phyloP scores from a whole-genome alignment of 768 basidiomycete species.

The Lactarius psammicola region DNA sequence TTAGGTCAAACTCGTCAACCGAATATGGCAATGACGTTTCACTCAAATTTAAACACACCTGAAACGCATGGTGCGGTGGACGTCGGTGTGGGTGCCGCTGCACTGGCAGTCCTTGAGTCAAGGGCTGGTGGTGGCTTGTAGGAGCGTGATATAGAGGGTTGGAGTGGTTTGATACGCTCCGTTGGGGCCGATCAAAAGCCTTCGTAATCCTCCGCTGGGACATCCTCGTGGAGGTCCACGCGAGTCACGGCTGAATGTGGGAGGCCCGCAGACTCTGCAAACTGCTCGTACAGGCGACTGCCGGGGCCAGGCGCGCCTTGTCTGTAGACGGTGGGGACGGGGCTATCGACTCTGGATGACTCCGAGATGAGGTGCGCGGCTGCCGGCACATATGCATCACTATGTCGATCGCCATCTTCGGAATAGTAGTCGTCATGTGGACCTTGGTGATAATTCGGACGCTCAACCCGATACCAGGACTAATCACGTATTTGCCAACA shows the following conservation, averaged over 20 bases:
- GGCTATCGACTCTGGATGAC: constrained; percentile 19
- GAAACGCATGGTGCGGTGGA: constrained; percentile 9
- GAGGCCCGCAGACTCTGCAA: not conserved
- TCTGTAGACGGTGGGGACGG: constrained; percentile 26
- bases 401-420: constrained; percentile 16
- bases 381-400: not conserved
- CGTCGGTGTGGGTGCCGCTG: constrained; percentile 9
- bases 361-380: constrained; percentile 16
- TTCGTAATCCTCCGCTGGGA: constrained; percentile 1
- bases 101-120: not conserved
- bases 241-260: constrained; percentile 17
- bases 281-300: constrained; percentile 28
- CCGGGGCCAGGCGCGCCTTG: constrained; percentile 5
- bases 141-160: not conserved
- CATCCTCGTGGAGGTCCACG: constrained; percentile 19
- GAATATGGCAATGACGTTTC: constrained; percentile 5
- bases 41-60: constrained; percentile 7
- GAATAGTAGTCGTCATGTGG: constrained; percentile 21
- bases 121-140: not conserved
- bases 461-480: constrained; percentile 27
- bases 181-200: constrained; percentile 13
- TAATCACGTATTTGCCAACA: not conserved
- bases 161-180: not conserved
- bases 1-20: constrained; percentile 5
- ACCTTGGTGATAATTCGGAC: not conserved